Conservation (phyloP, 768 basidiomycete species). For the Mycena albidolilacea region DNA sequence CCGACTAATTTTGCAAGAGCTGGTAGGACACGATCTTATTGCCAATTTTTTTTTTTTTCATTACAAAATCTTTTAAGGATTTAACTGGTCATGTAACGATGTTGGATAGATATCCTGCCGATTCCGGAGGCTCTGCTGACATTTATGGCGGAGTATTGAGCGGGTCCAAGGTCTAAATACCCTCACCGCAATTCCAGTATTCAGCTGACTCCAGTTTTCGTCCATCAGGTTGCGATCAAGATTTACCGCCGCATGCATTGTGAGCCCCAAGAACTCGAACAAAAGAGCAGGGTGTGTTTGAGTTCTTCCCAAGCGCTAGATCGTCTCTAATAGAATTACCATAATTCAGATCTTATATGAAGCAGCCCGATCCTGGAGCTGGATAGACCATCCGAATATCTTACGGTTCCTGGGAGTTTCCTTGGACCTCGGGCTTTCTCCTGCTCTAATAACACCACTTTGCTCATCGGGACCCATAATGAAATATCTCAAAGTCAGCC, state of each 20-base stretch:
- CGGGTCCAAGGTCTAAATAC: slow-evolving; percentile 6
- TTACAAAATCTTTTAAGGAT: slow-evolving; percentile 1
- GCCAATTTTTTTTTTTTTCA: not conserved
- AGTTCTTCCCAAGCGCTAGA: not conserved
- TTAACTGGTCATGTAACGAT: slow-evolving; percentile 15
- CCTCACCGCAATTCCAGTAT: slow-evolving; percentile 5
- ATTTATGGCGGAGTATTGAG: slow-evolving; percentile 16
- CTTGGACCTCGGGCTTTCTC: not conserved
- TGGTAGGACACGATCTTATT: not conserved
- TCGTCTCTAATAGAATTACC: slow-evolving; percentile 4
- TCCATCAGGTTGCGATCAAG: slow-evolving; percentile 14
- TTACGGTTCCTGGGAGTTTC: too few relatives aligned
- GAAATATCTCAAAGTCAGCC: slow-evolving; percentile 26
- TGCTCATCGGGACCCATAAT: slow-evolving; percentile 30
- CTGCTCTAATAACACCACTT: slow-evolving; percentile 34
- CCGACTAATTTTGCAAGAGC: too few relatives aligned
- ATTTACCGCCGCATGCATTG: slow-evolving; percentile 33
- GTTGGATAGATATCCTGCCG: slow-evolving; percentile 27
- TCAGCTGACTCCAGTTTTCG: slow-evolving; percentile 3
- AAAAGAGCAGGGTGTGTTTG: slow-evolving; percentile 19
- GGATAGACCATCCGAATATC: too few relatives aligned
- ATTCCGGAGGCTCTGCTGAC: slow-evolving; percentile 27
- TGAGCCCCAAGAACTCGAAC: slow-evolving; percentile 19
- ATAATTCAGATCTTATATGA: slow-evolving; percentile 8
- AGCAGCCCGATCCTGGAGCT: slow-evolving; percentile 9